Percentiles rank a stretch among this genome's conserved stretches.
Evolutionary conservation across 495 filamentous ascomycete genomes (phyloP).

Genomic region (Recurvomyces mirabilis): DNA sequence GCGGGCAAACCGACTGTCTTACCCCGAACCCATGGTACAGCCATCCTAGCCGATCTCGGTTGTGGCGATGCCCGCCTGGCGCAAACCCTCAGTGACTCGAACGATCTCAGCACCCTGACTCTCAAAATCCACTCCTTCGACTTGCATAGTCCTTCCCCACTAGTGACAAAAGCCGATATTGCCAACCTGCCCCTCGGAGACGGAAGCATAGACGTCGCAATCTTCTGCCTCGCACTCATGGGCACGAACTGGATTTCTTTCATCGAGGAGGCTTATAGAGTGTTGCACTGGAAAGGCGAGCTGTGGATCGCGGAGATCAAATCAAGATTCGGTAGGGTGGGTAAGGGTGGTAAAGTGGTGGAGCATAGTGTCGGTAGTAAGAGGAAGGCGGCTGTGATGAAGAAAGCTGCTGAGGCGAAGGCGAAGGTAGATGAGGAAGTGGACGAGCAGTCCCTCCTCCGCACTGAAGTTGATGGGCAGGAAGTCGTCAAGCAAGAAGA

Average conservation of each 20-base stretch:
- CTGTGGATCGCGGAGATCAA: slow-evolving; percentile 97
- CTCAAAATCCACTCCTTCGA: slow-evolving; percentile 59
- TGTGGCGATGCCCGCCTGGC: slow-evolving; percentile 71
- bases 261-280: slow-evolving; percentile 84
- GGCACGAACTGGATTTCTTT: slow-evolving; percentile 97
- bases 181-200: slow-evolving; percentile 64
- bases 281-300: slow-evolving; percentile 85
- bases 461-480: slow-evolving; percentile 39
- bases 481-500: slow-evolving; percentile 39
- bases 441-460: slow-evolving; percentile 28
- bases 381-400: slow-evolving; percentile 37
- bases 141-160: slow-evolving; percentile 36
- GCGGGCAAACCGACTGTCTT: background rate
- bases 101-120: slow-evolving; percentile 46
- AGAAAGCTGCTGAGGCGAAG: slow-evolving; percentile 40
- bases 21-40: slow-evolving; percentile 37
- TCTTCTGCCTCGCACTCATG: slow-evolving; percentile 96
- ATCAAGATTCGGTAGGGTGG: slow-evolving; percentile 64
- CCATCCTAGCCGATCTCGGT: slow-evolving; percentile 78
- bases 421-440: slow-evolving; percentile 36
- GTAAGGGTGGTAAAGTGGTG: slow-evolving; percentile 42
- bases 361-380: slow-evolving; percentile 52
- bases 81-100: slow-evolving; percentile 39
- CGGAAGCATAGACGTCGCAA: slow-evolving; percentile 64
- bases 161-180: slow-evolving; percentile 81